Conservation (phyloP, 306 rosid species). For the Prunus armeniaca region DNA sequence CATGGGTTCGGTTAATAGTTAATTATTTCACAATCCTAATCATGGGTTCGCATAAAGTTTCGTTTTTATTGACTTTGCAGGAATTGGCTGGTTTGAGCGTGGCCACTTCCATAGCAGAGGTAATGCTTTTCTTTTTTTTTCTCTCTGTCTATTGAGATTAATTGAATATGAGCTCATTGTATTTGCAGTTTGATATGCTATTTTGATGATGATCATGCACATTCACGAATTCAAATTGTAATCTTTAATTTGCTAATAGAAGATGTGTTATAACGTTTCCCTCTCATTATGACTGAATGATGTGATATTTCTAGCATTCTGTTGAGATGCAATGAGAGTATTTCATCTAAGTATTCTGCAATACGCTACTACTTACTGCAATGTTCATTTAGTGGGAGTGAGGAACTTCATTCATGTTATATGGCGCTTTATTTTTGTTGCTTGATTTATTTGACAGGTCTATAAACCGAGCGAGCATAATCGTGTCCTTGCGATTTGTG, state of each 20-base stretch:
- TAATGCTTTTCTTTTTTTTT: slow-evolving; percentile 12
- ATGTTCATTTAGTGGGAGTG: not conserved
- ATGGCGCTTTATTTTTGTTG: slow-evolving; percentile 14
- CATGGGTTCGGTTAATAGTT: not conserved
- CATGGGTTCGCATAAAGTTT: not conserved
- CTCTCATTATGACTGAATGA: not conserved
- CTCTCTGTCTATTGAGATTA: not conserved
- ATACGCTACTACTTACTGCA: not conserved
- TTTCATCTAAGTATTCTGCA: not conserved
- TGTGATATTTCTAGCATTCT: not conserved
- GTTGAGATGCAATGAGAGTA: not conserved
- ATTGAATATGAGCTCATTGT: not conserved
- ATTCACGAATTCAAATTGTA: not conserved
- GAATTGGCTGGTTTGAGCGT: slow-evolving; percentile 98
- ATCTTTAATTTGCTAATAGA: not conserved
- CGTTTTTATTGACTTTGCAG: slow-evolving; percentile 32
- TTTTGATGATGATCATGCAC: not conserved
- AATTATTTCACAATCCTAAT: not conserved
- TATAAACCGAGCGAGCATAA: slow-evolving; percentile 62
- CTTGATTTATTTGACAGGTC: slow-evolving; percentile 41
- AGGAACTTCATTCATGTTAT: not conserved
- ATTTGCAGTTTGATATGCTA: not conserved
- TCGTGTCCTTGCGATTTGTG: slow-evolving; percentile 79
- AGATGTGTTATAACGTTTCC: not conserved
- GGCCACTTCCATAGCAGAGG: slow-evolving; percentile 86